phyloP scores from a whole-genome alignment of 805 yeast species.

The Pichia kluyveri region DNA sequence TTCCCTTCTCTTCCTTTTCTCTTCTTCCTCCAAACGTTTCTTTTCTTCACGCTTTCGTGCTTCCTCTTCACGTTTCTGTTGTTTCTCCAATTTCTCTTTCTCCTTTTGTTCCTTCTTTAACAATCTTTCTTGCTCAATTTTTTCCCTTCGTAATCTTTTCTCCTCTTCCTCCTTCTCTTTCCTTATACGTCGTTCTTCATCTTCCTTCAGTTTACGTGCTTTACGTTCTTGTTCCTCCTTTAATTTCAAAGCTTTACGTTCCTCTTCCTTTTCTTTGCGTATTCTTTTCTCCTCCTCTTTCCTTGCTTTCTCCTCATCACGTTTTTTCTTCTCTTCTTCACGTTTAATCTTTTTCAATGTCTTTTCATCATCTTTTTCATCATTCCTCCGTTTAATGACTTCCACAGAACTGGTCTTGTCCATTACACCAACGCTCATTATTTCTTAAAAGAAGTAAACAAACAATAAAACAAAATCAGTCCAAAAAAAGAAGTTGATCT shows the following conservation, averaged over 20 bases:
- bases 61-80: conserved; percentile 3
- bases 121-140: conserved; percentile 4
- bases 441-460: not conserved
- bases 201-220: not conserved
- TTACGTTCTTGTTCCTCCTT: not conserved
- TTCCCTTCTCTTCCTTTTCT: conserved; percentile 9
- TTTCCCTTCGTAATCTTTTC: not conserved
- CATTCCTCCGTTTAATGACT: not conserved
- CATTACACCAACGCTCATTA: not conserved
- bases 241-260: too few relatives aligned
- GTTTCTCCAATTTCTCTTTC: conserved; percentile 18
- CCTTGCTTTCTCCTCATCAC: not conserved
- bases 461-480: not conserved
- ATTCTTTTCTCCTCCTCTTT: not conserved
- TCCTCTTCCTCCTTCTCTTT: conserved; percentile 3
- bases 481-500: not conserved
- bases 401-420: not conserved
- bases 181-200: not conserved
- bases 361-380: not conserved
- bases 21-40: conserved; percentile 9
- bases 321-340: not conserved
- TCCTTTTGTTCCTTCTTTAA: conserved; percentile 10
- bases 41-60: not conserved
- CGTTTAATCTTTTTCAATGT: not conserved
- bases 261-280: not conserved